Conservation (phyloP, 1,284 basidiomycete species). For the Heliocybe sulcata region DNA sequence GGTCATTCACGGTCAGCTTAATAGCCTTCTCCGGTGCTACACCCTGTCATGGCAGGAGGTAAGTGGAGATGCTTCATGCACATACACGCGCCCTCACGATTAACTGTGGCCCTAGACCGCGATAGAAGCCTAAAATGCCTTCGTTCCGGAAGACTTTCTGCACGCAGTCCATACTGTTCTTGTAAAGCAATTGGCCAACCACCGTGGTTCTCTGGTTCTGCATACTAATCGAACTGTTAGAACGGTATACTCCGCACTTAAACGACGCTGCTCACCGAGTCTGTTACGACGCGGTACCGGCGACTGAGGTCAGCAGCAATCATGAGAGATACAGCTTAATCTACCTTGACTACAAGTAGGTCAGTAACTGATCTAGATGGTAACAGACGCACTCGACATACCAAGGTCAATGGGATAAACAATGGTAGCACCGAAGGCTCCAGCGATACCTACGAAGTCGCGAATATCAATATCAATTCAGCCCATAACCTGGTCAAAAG, state of each 20-base stretch:
- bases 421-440: conserved; percentile 87
- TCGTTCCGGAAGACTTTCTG: conserved; percentile 94
- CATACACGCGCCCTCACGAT: conserved; percentile 46
- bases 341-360: conserved; percentile 4
- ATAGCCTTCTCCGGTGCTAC: conserved; percentile 99
- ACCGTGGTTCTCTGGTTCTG: conserved; percentile 96
- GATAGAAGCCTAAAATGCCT: conserved; percentile 92
- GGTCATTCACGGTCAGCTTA: conserved; percentile 94
- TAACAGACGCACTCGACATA: conserved; percentile 29
- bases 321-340: background rate
- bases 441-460: conserved; percentile 61
- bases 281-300: conserved; percentile 24
- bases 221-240: conserved; percentile 48
- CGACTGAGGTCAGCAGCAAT: background rate
- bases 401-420: conserved; percentile 94
- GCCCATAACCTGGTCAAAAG: background rate
- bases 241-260: background rate
- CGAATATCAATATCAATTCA: conserved; percentile 2
- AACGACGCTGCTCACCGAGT: conserved; percentile 44
- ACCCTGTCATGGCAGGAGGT: conserved; percentile 47
- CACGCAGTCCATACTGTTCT: conserved; percentile 92
- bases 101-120: conserved; percentile 92
- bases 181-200: conserved; percentile 90
- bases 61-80: background rate
- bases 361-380: background rate